Conservation (phyloP, 352 stramenopile species). For the Halophytophthora polymorphica region DNA sequence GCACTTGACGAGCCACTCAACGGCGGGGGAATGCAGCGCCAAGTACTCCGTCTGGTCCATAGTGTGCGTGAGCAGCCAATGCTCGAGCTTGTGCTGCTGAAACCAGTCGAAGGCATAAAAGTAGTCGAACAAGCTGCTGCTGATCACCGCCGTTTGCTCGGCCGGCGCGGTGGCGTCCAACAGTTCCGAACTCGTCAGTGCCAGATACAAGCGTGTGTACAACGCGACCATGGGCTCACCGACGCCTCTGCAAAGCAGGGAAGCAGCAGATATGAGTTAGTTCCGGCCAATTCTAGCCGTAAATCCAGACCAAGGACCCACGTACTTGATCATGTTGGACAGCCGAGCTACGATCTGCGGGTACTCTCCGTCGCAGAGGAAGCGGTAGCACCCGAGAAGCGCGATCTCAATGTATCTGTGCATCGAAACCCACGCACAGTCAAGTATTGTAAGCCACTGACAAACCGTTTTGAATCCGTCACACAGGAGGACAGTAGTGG, state of each 20-base stretch:
- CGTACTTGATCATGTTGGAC: constrained; percentile 87
- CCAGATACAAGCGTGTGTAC: constrained; percentile 85
- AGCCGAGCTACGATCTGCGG: constrained; percentile 75
- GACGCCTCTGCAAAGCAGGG: constrained; percentile 51
- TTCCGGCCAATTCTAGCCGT: constrained; percentile 6
- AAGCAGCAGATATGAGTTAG: constrained; percentile 8
- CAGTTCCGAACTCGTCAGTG: constrained; percentile 62
- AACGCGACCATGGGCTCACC: constrained; percentile 85
- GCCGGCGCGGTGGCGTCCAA: constrained; percentile 35
- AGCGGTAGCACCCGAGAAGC: constrained; percentile 86
- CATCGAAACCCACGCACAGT: constrained; percentile 1
- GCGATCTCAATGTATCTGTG: constrained; percentile 85
- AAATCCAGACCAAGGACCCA: constrained; percentile 6
- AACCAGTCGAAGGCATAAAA: constrained; percentile 86
- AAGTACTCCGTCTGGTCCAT: constrained; percentile 68
- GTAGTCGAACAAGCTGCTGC: constrained; percentile 87
- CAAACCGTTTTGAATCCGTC: not conserved
- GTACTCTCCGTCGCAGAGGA: constrained; percentile 89
- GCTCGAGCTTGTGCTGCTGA: constrained; percentile 42
- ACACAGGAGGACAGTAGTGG: not conserved
- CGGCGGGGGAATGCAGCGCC: constrained; percentile 74
- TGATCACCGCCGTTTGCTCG: constrained; percentile 34
- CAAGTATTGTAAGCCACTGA: not conserved
- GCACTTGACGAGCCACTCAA: constrained; percentile 87
- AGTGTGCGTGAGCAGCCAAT: constrained; percentile 48